Percentiles rank a stretch among this genome's conserved stretches.
These are phyloP conservation scores for Trametes elegans DNA, from an alignment of 768 basidiomycete species.

Conservation along the genomic window DNA sequence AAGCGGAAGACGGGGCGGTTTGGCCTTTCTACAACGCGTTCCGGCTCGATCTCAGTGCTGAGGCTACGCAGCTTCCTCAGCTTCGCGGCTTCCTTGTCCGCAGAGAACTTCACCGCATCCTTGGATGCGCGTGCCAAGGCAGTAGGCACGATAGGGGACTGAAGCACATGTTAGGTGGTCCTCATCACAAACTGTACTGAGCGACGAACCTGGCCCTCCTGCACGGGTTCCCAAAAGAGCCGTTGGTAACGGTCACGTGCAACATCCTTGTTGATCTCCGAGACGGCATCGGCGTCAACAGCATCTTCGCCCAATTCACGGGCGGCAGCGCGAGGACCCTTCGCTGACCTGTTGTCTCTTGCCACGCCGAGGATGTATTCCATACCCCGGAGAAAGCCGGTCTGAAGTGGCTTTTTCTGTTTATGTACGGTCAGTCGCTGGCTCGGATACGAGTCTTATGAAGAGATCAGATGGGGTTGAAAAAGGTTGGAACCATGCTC, in stretches of 20 bases:
- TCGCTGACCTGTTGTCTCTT: constrained; percentile 6
- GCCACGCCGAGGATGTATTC: constrained; percentile 70
- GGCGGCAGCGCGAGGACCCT: neutral
- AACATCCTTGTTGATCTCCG: constrained; percentile 51
- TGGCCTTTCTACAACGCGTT: constrained; percentile 25
- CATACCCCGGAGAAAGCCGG: constrained; percentile 80
- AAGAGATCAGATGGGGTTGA: constrained; percentile 68
- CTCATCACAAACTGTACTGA: neutral
- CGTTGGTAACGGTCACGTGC: constrained; percentile 66
- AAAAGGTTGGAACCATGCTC: constrained; percentile 56
- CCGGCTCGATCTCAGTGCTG: constrained; percentile 5
- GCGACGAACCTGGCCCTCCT: constrained; percentile 60
- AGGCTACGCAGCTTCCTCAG: constrained; percentile 36
- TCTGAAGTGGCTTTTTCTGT: constrained; percentile 69
- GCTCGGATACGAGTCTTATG: neutral
- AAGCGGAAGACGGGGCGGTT: constrained; percentile 63
- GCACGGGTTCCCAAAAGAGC: constrained; percentile 76
- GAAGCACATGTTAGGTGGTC: neutral
- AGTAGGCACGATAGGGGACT: constrained; percentile 67
- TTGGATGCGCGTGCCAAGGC: constrained; percentile 42
- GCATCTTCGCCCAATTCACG: constrained; percentile 44
- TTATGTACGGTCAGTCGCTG: constrained; percentile 3
- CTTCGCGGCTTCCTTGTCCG: constrained; percentile 36
- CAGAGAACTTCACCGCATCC: constrained; percentile 36
- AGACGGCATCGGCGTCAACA: constrained; percentile 57